phyloP scores from a whole-genome alignment of 2,329 filamentous ascomycete species.

The Sporothrix variecibatus region DNA sequence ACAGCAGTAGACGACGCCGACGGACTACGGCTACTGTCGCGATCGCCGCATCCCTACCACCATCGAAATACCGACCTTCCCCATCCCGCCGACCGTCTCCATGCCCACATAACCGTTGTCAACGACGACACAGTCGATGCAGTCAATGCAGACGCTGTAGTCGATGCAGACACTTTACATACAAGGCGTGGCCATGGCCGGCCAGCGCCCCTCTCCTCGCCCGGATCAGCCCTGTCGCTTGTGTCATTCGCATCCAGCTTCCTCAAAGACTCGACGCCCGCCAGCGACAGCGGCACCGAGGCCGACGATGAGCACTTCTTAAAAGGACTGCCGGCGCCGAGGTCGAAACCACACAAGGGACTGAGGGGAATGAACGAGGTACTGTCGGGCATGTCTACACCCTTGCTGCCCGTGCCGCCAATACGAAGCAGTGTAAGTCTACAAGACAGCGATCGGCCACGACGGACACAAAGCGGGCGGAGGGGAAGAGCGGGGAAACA shows the following conservation, averaged over 20 bases:
- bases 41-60: conserved; percentile 70
- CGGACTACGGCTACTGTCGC: conserved; percentile 53
- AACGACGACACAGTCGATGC: neutral
- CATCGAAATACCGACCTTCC: conserved; percentile 59
- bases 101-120: neutral
- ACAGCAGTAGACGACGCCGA: neutral
- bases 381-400: conserved; percentile 59
- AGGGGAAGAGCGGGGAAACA: neutral
- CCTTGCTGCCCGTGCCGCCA: conserved; percentile 48
- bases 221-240: conserved; percentile 32
- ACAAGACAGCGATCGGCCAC: neutral
- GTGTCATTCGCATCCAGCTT: conserved; percentile 32
- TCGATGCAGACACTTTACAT: neutral
- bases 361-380: conserved; percentile 62
- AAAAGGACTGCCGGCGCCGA: conserved; percentile 80
- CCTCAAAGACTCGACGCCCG: conserved; percentile 58
- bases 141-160: neutral
- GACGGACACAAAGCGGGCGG: neutral
- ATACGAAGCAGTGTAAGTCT: neutral
- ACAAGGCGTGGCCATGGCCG: neutral
- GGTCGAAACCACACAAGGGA: conserved; percentile 73
- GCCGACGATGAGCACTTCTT: conserved; percentile 92
- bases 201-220: neutral
- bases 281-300: conserved; percentile 90
- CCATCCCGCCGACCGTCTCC: conserved; percentile 49